Evolutionary conservation across 371 early-diverging fungal species (phyloP).

Genomic region (Chytridiales sp.): DNA sequence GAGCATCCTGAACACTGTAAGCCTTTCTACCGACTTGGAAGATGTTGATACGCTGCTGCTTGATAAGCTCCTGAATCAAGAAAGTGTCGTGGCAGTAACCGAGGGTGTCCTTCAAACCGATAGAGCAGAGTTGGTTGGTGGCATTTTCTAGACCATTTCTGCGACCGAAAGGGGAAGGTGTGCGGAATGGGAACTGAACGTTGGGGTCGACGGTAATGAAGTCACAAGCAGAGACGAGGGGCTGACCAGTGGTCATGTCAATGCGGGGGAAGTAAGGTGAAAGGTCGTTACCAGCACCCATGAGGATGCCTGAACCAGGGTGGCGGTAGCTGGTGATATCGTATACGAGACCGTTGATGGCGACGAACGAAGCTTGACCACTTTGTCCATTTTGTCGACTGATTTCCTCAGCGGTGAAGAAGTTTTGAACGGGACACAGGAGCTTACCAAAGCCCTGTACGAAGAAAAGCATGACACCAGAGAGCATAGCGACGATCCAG

Average conservation of each 20-base stretch:
- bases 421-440: conserved; percentile 72
- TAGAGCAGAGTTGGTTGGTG: conserved; percentile 11
- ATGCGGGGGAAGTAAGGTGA: conserved; percentile 34
- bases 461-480: conserved; percentile 82
- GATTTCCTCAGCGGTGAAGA: conserved; percentile 32
- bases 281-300: conserved; percentile 33
- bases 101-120: not conserved
- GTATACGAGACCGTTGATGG: conserved; percentile 75
- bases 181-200: not conserved
- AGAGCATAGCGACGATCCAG: conserved; percentile 75
- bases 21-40: conserved; percentile 33
- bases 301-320: conserved; percentile 26
- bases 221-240: conserved; percentile 15
- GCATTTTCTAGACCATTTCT: conserved; percentile 2
- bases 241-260: conserved; percentile 22
- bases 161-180: not conserved
- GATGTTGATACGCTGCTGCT: conserved; percentile 26
- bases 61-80: conserved; percentile 23
- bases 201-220: conserved; percentile 13
- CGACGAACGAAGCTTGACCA: conserved; percentile 38
- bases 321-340: conserved; percentile 59
- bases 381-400: conserved; percentile 15
- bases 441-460: conserved; percentile 82
- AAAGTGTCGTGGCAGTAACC: conserved; percentile 39
- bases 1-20: conserved; percentile 16